Evolutionary conservation across 768 basidiomycete genomes (phyloP).

Genomic region (Collybiopsis luxurians): DNA sequence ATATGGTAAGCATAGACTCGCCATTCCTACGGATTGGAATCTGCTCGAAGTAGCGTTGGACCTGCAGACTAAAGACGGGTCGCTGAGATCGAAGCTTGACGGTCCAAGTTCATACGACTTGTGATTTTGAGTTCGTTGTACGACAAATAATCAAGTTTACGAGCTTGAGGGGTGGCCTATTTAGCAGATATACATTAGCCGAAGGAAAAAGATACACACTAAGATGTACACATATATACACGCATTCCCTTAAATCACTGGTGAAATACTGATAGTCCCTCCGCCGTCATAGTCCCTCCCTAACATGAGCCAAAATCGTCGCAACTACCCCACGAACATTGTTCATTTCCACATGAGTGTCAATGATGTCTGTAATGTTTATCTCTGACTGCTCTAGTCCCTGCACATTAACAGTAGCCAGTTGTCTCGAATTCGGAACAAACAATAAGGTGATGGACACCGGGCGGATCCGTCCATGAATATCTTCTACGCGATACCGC

Average conservation of each 20-base stretch:
- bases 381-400: slow-evolving; percentile 51
- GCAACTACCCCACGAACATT: slow-evolving; percentile 65
- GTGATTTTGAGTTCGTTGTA: too few relatives aligned
- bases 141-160: too few relatives aligned
- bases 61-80: too few relatives aligned
- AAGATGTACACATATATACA: neutral
- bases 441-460: slow-evolving; percentile 62
- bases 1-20: too few relatives aligned
- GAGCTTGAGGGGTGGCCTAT: too few relatives aligned
- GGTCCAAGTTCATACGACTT: too few relatives aligned
- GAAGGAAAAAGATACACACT: too few relatives aligned
- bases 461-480: slow-evolving; percentile 25
- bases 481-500: slow-evolving; percentile 50
- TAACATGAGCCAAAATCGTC: slow-evolving; percentile 51
- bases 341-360: slow-evolving; percentile 59
- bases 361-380: slow-evolving; percentile 58
- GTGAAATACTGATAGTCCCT: too few relatives aligned
- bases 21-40: too few relatives aligned
- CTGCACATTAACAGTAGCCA: slow-evolving; percentile 57
- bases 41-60: too few relatives aligned
- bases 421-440: slow-evolving; percentile 61
- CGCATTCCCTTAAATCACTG: neutral
- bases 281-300: slow-evolving; percentile 9
- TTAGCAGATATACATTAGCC: too few relatives aligned
- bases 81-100: too few relatives aligned